Evolutionary conservation across 176 grass and related monocot genomes (phyloP), one percentile per base, ranked within the genome.

Genomic region (Oryza rufipogon): DNA sequence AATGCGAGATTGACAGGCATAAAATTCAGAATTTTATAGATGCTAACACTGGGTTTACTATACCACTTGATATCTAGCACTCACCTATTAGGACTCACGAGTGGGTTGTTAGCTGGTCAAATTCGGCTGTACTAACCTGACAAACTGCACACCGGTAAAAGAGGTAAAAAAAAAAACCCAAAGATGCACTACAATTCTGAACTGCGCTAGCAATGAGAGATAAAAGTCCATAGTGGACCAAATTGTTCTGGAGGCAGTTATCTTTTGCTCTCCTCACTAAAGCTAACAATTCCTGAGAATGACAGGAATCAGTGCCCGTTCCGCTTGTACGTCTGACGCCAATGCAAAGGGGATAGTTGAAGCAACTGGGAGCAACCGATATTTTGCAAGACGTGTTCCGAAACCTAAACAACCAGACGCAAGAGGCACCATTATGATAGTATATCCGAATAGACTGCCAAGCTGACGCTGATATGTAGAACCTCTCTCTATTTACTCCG

Each of bases 261-360:
- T 73, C 73, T 82, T 76, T 73, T 82, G 79, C 73, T 83, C 34
- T 66, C 63, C 45, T 11, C 23, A 38, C 34, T 66, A 47, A 39
- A 78, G 66, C 32, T 66, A 39, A 34, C 64, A 78, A 47, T 30
- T 45, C 0, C 16, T 11, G 73, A 72, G 9, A 15, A 44, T 9
- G 46, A 74, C 60, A 23, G 47, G 45, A 81, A 72, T 20, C 33
- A 65, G 41, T 30, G 74, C 45, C 80, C 64, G 56, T 32, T 75
- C 80, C 64, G 56, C 41, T 75, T 23, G 61, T 34, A 11, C 41
- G 64, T 48, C 33, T 15, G 73, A 76, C 10, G 34, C 13, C 32
- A 16, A 78, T 4, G 45, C 52, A 6, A 3, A 52, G n/a, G 44
- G 23, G 82, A 67, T 56, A 82, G 52, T 34, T 20, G 73, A 73